Evolutionary conservation across 139 green algal genomes (phyloP).

Genomic region (Auxenochlorella pyrenoidosa): DNA sequence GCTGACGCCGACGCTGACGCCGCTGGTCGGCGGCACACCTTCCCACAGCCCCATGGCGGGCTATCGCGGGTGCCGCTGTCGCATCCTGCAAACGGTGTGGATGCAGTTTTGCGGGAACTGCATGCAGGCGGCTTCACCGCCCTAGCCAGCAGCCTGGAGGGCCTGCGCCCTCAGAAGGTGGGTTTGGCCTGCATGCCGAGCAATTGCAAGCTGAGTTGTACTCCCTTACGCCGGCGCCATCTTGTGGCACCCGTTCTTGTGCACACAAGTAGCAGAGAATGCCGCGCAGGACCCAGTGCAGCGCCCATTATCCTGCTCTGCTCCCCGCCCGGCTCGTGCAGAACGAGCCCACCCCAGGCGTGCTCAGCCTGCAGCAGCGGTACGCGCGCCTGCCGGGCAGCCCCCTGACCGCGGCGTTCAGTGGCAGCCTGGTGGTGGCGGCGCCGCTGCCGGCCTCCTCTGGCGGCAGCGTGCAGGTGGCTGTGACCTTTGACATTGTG

Average conservation of each 20-base stretch:
- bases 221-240: no score
- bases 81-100: background rate
- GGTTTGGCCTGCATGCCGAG: background rate
- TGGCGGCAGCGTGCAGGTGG: background rate
- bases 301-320: no score
- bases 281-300: no score
- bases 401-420: background rate
- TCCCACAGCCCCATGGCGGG: no score
- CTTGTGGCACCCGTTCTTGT: no score
- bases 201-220: no score
- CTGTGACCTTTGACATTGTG: slow-evolving; percentile 10
- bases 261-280: no score
- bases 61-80: no score
- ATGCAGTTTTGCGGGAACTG: slow-evolving; percentile 3
- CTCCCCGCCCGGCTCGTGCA: background rate
- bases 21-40: no score
- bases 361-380: slow-evolving; percentile 23
- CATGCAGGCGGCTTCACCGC: background rate
- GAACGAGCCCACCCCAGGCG: background rate
- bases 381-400: background rate
- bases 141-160: background rate
- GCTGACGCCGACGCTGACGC: no score
- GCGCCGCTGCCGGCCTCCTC: background rate
- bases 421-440: background rate
- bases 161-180: slow-evolving; percentile 13